Conservation (phyloP, 2,329 filamentous ascomycete species). For the Trichoderma hamatum region DNA sequence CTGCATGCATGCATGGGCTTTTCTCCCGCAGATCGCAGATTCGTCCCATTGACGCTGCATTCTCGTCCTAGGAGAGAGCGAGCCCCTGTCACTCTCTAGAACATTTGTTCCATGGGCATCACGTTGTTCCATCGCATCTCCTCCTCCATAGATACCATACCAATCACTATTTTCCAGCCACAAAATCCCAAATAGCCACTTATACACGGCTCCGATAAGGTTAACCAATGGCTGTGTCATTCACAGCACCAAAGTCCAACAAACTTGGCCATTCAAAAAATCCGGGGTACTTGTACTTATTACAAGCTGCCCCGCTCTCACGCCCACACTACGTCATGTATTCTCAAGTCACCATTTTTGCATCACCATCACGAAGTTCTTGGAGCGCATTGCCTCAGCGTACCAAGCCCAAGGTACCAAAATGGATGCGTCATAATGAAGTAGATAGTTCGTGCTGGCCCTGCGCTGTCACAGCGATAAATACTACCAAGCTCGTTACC, state of each 20-base stretch:
- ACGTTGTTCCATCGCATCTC: not conserved
- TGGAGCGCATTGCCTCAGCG: not conserved
- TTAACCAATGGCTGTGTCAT: not conserved
- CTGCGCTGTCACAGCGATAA: not conserved
- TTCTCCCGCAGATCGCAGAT: not conserved
- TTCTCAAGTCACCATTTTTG: conserved; percentile 3
- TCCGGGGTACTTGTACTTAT: conserved; percentile 10
- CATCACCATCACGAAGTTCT: conserved; percentile 25
- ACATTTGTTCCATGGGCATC: not conserved
- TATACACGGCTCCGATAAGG: not conserved
- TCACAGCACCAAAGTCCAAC: not conserved
- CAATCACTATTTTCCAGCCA: not conserved
- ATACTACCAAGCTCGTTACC: not conserved
- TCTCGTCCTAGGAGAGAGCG: not conserved
- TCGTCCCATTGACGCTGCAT: not conserved
- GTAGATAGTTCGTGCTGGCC: not conserved
- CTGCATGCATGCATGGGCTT: not conserved
- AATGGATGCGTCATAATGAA: conserved; percentile 18
- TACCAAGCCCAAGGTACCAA: not conserved
- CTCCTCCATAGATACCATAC: not conserved
- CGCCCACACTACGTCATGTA: conserved; percentile 28
- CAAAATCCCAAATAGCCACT: not conserved
- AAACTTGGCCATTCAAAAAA: not conserved
- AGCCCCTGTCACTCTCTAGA: not conserved
- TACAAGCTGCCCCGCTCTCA: conserved; percentile 1